Conservation (phyloP, 495 filamentous ascomycete species). For the Monascus purpureus region DNA sequence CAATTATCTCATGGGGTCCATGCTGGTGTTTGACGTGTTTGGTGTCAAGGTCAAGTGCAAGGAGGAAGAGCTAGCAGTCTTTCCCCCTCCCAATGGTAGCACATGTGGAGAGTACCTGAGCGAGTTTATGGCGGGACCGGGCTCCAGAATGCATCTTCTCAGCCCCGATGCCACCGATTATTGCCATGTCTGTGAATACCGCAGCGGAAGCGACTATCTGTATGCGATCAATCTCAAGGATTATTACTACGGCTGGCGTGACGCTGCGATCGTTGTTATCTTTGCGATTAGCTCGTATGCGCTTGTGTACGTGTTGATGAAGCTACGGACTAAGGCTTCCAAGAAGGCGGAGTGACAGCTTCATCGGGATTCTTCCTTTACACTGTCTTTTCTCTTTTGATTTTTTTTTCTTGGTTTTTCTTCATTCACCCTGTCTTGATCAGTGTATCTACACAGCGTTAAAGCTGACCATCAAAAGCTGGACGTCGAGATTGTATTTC, state of each 20-base stretch:
- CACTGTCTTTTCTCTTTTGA: too few relatives aligned
- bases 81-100: constrained; percentile 35
- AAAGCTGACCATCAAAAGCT: too few relatives aligned
- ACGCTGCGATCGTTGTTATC: constrained; percentile 27
- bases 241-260: constrained; percentile 32
- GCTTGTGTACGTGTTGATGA: constrained; percentile 36
- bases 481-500: too few relatives aligned
- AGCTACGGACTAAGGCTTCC: constrained; percentile 12
- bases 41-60: constrained; percentile 44
- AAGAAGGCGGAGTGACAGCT: constrained; percentile 10
- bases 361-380: too few relatives aligned
- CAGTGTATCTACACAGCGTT: too few relatives aligned
- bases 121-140: constrained; percentile 29
- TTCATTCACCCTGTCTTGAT: too few relatives aligned
- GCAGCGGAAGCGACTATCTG: constrained; percentile 23
- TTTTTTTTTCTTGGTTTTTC: too few relatives aligned
- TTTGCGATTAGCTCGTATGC: constrained; percentile 33
- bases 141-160: constrained; percentile 37
- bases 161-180: constrained; percentile 35
- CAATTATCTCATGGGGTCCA: constrained; percentile 49
- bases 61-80: constrained; percentile 39
- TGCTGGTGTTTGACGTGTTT: constrained; percentile 43
- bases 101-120: constrained; percentile 47
- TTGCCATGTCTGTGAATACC: constrained; percentile 47
- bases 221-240: constrained; percentile 21